Base-by-base conservation (phyloP, 2,329 filamentous ascomycete species). In the Dactylellina sp. region DNA sequence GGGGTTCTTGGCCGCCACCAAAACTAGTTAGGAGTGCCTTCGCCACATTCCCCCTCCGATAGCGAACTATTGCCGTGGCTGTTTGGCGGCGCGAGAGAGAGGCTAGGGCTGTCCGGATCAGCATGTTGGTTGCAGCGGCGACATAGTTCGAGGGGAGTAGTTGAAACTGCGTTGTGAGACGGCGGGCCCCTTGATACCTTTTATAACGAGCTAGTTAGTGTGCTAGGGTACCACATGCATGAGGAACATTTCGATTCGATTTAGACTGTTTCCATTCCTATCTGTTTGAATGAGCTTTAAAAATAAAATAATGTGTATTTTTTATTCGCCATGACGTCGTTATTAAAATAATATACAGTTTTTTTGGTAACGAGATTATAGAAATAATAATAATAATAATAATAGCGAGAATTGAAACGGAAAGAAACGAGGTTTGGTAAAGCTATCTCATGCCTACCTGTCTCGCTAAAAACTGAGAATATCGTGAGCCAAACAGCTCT, bases 101-200 rank as follows among this genome's bases (percentile, higher is more conserved):
- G 18, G 22, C 7, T 42, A 44, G 20, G 4, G 14, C 9, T 16
- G 25, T 44, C 39, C 37, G 53, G 32, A 39, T 39, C 16, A 9
- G 7, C 20, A 37, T 39, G 25, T 24, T 37, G 35, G 28, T 18
- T 16, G 49, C n/a, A 6, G 14, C 11, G 14, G 25, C 7, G 20
- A 18, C 14, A 35, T 16, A 18, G 20, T 55, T 24, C 1, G 32
- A n/a, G 18, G 11, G 9, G 32, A n/a, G n/a, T n/a, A n/a, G n/a
- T n/a, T 57, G 53, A 57, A 57, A 57, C 53, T 44, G 53, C 37
- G 53, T 57, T 57, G 53, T 11, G n/a, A 4, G 20, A 2, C 44
- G n/a, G 12, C 12, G 12, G 28, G 6, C 20, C 32, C 32, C 50
- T 37, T 24, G 50, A 55, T 14, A 40, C 18, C 16, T 39, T 25